Evolutionary conservation across 2,329 filamentous ascomycete species (phyloP), one percentile per base, ranked within the genome.

Genomic region (Aspergillus sp.): DNA sequence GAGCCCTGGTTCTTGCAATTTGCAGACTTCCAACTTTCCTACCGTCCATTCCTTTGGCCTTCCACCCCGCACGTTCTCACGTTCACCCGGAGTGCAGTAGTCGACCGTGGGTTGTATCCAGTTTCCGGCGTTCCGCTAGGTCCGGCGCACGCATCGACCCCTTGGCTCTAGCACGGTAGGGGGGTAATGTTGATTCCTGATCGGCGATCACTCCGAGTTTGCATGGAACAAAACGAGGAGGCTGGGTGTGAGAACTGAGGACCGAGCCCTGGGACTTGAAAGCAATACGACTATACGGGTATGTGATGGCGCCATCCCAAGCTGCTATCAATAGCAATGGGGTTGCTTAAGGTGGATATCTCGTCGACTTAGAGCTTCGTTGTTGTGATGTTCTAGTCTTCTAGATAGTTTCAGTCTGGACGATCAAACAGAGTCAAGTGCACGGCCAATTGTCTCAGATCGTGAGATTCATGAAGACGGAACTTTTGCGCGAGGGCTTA

Each of bases 321-420:
- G 24, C n/a, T 26, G 26, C 38, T 51, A 51, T 50, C 11, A 30
- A 44, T 41, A 43, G 30, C 15, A 17, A 56, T 26, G 47, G 24
- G 30, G 26, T 30, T 24, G 4, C 20, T 12, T 22, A 47, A 32
- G 41, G 34, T 45, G 34, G 34, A 54, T 54, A 13, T 26, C 22
- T 11, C 8, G 48, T 45, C 8, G 30, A 24, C 13, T 20, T 13
- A 41, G 51, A 54, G 55, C 36, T 45, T 57, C 12, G 15, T 36
- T 36, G 11, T 34, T 53, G 57, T 17, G 52, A 34, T 60, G 56
- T 68, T 71, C 68, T 69, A 68, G 67, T 60, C 55, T 69, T 71
- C 68, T 69, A 68, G 67, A 71, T 66, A 39, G 69, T 71, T 72
- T 72, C 70, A 71, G 60, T 47, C 32, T 9, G 55, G 69, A 61